Evolutionary conservation across 2,329 filamentous ascomycete species (phyloP).

Genomic region (Penicillium concentricum): DNA sequence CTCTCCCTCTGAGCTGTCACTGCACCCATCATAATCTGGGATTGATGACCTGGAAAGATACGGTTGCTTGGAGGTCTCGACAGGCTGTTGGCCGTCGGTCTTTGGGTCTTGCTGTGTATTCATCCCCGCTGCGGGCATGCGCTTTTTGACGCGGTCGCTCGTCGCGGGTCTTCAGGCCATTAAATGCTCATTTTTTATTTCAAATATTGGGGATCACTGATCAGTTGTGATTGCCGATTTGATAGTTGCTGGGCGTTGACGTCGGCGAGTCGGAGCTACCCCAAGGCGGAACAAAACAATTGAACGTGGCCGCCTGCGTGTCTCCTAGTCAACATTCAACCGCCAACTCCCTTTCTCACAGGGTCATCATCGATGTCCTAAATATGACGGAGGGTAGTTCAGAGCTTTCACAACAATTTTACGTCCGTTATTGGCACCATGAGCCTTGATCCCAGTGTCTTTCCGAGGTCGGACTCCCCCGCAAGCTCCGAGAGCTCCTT

Average conservation of each 20-base stretch:
- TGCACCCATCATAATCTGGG: conserved; percentile 16
- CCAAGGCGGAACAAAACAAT: conserved; percentile 28
- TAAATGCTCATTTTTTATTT: conserved; percentile 11
- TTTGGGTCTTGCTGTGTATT: conserved; percentile 13
- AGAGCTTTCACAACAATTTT: conserved; percentile 20
- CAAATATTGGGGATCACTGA: not conserved
- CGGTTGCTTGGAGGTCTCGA: conserved; percentile 7
- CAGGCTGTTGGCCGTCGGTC: conserved; percentile 16
- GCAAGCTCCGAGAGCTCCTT: conserved; percentile 81
- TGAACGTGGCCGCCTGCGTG: conserved; percentile 25
- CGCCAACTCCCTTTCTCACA: conserved; percentile 11
- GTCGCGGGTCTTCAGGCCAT: conserved; percentile 14
- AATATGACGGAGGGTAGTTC: conserved; percentile 37
- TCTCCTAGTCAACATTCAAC: conserved; percentile 20
- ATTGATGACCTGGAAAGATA: conserved; percentile 18
- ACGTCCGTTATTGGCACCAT: conserved; percentile 37
- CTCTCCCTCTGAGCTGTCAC: conserved; percentile 32
- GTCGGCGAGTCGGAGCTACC: conserved; percentile 18
- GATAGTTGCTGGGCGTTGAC: conserved; percentile 14
- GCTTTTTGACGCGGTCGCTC: conserved; percentile 22
- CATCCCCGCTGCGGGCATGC: conserved; percentile 26
- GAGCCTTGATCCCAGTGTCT: conserved; percentile 44
- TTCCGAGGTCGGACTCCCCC: conserved; percentile 60
- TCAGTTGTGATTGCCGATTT: not conserved
- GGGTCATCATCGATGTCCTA: conserved; percentile 27